A percentile compares a stretch with the other conserved stretches of the same genome.
These are phyloP conservation scores for Echinochloa phyllopogon DNA, from an alignment of 176 grass and related monocot species.

Conservation along the genomic window DNA sequence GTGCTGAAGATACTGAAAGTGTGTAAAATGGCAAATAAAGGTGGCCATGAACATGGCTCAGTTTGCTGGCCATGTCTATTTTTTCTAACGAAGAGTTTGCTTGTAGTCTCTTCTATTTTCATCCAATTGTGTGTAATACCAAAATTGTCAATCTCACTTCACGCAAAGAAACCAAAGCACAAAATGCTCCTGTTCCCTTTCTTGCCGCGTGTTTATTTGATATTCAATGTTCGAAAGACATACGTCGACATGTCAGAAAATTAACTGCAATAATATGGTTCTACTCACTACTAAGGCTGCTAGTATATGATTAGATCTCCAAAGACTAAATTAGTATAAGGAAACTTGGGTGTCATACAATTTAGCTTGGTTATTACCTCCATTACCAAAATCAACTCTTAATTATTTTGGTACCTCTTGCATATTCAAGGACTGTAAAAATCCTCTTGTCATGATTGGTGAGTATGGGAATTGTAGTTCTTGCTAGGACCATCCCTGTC, in stretches of 20 bases:
- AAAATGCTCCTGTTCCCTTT: background rate
- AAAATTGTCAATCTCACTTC: background rate
- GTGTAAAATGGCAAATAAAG: constrained; percentile 24
- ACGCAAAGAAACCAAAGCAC: background rate
- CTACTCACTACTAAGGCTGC: background rate
- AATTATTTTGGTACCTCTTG: background rate
- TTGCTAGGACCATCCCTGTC: background rate
- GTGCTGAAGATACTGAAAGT: background rate
- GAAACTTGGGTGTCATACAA: background rate
- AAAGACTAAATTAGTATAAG: background rate
- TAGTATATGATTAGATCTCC: background rate
- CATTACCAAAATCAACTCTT: background rate
- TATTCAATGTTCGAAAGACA: background rate
- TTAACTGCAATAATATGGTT: background rate
- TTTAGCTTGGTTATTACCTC: background rate
- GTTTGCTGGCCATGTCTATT: background rate
- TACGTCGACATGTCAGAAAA: background rate
- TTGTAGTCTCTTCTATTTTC: background rate
- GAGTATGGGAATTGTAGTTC: background rate
- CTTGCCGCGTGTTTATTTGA: background rate
- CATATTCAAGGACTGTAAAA: background rate
- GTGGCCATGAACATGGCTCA: background rate
- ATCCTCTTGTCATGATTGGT: background rate
- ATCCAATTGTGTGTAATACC: background rate
- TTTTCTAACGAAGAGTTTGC: background rate